phyloP scores from a whole-genome alignment of 306 rosid genomes.

The Lagenaria siceraria region DNA sequence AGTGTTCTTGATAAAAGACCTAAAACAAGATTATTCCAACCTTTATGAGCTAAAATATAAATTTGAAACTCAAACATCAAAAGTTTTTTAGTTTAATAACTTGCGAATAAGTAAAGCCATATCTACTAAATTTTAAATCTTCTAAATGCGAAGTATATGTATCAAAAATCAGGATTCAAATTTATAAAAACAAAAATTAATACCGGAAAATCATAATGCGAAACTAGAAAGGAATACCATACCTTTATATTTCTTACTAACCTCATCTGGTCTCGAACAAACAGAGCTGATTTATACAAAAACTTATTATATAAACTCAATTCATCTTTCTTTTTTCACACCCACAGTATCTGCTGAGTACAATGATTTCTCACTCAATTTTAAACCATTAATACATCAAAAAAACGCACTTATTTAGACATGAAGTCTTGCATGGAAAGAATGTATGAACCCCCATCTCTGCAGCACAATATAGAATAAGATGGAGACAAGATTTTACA shows the following conservation, averaged over 20 bases:
- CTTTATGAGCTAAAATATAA: too few species aligned
- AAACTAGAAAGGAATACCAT: too few species aligned
- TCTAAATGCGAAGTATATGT: too few species aligned
- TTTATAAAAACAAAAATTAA: too few species aligned
- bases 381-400: neutral
- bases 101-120: too few species aligned
- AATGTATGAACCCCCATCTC: conserved; percentile 9
- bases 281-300: neutral
- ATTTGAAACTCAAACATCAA: too few species aligned
- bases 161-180: too few species aligned
- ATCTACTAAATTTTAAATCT: too few species aligned
- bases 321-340: neutral
- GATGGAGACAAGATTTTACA: conserved; percentile 26
- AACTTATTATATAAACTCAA: conserved; percentile 5
- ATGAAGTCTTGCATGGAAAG: neutral
- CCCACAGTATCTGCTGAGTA: neutral
- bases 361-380: neutral
- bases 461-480: neutral
- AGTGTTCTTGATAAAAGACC: too few species aligned
- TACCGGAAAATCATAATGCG: too few species aligned
- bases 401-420: conserved; percentile 1
- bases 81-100: too few species aligned
- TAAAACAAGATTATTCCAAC: too few species aligned
- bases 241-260: neutral
- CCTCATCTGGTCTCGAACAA: neutral